Evolutionary conservation across 257 asterid genomes (phyloP), one percentile per base, ranked within the genome.

Genomic region (Phtheirospermum japonicum): DNA sequence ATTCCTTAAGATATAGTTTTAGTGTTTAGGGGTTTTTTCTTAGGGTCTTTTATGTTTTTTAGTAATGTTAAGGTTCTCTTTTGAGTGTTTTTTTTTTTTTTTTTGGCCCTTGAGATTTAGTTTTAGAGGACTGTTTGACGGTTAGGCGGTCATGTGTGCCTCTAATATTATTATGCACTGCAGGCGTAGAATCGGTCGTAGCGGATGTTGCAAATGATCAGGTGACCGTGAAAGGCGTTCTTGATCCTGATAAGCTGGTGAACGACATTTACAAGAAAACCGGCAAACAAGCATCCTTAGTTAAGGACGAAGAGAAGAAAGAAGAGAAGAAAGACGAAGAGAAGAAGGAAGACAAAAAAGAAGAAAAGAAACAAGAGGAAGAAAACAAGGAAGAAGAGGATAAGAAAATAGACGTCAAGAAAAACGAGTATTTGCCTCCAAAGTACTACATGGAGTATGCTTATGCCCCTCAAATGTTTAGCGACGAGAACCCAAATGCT

Each of bases 401-500:
- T 1, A 59, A 58, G 63, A 85, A 68, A 73, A 65, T 59, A 0
- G 87, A 84, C 10, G 51, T 83, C 56, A 87, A 77, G 83, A 83
- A 76, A 73, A 46, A 7, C 71, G 95, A 90, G 56, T 65, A 82
- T 51, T 80, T 79, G 87, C 86, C 94, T 6, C 64, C 79, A 2
- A 83, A 59, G 71, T 69, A 87, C 80, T 68, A 82, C 80, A 69
- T 76, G 80, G 97, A 85, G 51, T 66, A 76, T 11, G 61, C 87
- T 34, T 76, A 85, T 68, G 80, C 89, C 8, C 94, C 93, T 71
- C 88, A 87, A 64, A 16, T 87, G n/a, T 90, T 87, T 85, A 90
- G 96, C 30, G 97, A 90, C 52, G 96, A 87, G 65, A 90, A 90
- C 58, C 95, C 97, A 1, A 69, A 90, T 65, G 97, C 97, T 57